Evolutionary conservation across 768 basidiomycete species (phyloP).

Genomic region (Suillus brevipes): DNA sequence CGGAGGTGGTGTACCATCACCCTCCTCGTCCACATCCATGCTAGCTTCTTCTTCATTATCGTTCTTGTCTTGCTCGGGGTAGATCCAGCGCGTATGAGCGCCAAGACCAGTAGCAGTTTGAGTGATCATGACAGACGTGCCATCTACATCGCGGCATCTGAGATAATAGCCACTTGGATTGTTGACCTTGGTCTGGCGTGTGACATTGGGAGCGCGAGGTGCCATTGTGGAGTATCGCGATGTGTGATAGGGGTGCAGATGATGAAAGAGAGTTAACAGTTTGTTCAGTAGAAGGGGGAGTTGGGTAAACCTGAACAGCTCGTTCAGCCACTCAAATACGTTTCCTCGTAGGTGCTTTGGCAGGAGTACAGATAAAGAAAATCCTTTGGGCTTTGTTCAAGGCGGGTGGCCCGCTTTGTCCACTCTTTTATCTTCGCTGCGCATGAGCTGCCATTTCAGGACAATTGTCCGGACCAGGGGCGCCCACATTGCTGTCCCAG

Average conservation of each 20-base stretch:
- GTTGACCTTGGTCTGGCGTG: neutral
- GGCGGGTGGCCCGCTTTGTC: constrained; percentile 24
- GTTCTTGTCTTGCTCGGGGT: constrained; percentile 12
- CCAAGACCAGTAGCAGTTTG: constrained; percentile 16
- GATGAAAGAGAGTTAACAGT: neutral
- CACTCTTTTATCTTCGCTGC: neutral
- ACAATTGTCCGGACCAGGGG: constrained; percentile 15
- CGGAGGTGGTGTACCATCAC: constrained; percentile 13
- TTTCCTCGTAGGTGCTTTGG: constrained; percentile 20
- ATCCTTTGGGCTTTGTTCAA: constrained; percentile 18
- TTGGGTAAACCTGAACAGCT: neutral
- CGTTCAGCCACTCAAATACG: constrained; percentile 25
- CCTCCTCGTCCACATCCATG: constrained; percentile 17
- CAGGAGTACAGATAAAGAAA: constrained; percentile 10
- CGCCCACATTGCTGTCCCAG: constrained; percentile 11
- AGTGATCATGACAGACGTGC: constrained; percentile 11
- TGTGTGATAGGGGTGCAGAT: neutral
- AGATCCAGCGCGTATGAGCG: constrained; percentile 12
- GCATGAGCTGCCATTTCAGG: constrained; percentile 22
- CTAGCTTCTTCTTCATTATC: constrained; percentile 7
- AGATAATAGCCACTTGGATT: neutral
- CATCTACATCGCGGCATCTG: constrained; percentile 16
- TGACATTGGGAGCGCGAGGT: constrained; percentile 13
- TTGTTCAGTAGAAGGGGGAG: neutral
- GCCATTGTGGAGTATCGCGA: constrained; percentile 1